Evolutionary conservation across 192 early-diverging fungal genomes (phyloP).

Genomic region (Coemansia sp.): DNA sequence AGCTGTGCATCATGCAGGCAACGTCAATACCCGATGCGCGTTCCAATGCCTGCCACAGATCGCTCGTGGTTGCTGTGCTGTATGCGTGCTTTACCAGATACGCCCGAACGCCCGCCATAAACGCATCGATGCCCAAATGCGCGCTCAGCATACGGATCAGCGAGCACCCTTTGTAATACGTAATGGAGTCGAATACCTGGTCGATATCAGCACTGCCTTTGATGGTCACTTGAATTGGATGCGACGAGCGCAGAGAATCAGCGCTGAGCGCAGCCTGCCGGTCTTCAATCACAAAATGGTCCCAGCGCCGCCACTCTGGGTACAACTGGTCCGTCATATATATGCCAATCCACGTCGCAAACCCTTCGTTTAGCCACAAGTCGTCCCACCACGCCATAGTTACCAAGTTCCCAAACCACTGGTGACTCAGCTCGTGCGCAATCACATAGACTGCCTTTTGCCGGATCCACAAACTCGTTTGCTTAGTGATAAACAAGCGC

Average conservation of each 20-base stretch:
- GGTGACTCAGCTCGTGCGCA: conserved; percentile 79
- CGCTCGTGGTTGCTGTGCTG: conserved; percentile 69
- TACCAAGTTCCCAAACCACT: conserved; percentile 86
- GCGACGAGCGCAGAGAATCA: conserved; percentile 74
- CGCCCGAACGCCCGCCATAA: conserved; percentile 55
- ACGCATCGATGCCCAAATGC: conserved; percentile 54
- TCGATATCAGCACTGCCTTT: conserved; percentile 67
- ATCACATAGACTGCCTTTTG: conserved; percentile 69
- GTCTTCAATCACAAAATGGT: conserved; percentile 66
- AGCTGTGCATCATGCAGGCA: conserved; percentile 66
- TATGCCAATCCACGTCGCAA: conserved; percentile 79
- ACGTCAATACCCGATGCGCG: conserved; percentile 67
- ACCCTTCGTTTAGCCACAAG: conserved; percentile 86
- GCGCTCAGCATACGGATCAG: conserved; percentile 81
- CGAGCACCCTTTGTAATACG: conserved; percentile 79
- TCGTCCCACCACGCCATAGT: conserved; percentile 75
- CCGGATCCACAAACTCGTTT: conserved; percentile 56
- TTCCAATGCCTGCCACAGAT: conserved; percentile 71
- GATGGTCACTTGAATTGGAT: conserved; percentile 81
- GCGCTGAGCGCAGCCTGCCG: conserved; percentile 65
- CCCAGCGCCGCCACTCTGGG: conserved; percentile 79
- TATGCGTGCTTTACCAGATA: conserved; percentile 72
- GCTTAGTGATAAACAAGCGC: conserved; percentile 66
- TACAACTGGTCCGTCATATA: conserved; percentile 69
- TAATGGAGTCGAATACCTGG: conserved; percentile 86